Evolutionary conservation across 192 early-diverging fungal genomes (phyloP).

Genomic region (Backusella tarrabulga): DNA sequence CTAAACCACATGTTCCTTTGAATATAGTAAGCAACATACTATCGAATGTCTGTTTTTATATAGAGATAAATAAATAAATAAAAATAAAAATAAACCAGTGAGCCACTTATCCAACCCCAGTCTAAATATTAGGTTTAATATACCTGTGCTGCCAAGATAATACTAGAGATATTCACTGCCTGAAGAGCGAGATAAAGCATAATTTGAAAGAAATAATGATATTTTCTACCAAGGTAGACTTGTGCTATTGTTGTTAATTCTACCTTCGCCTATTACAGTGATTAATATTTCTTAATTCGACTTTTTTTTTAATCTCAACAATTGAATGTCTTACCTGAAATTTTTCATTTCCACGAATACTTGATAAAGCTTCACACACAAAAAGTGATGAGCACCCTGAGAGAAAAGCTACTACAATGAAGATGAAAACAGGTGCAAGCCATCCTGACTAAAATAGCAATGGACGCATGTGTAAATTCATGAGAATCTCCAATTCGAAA

Average conservation of each 20-base stretch:
- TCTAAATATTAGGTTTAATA: background rate
- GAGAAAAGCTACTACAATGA: conserved; percentile 58
- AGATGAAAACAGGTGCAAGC: conserved; percentile 43
- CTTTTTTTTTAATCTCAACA: background rate
- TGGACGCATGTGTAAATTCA: background rate
- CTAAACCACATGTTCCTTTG: conserved; percentile 66
- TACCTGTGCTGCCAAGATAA: conserved; percentile 68
- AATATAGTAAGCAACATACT: conserved; percentile 57
- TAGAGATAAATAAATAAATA: no score
- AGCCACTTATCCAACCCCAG: background rate
- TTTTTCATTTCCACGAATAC: conserved; percentile 67
- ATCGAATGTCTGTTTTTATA: conserved; percentile 56
- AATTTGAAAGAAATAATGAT: conserved; percentile 61
- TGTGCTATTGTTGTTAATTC: conserved; percentile 72
- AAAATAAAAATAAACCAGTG: background rate
- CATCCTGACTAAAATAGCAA: conserved; percentile 38
- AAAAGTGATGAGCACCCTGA: conserved; percentile 63
- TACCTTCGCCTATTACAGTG: conserved; percentile 47
- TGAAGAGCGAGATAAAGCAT: conserved; percentile 67
- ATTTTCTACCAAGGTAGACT: conserved; percentile 60
- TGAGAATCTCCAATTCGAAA: background rate
- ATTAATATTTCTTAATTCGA: background rate
- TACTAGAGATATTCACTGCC: conserved; percentile 68
- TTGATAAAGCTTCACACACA: conserved; percentile 67
- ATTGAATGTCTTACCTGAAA: conserved; percentile 51